Percentiles rank a stretch among this genome's conserved stretches.
phyloP scores from a whole-genome alignment of 23 red algal species.

The Gracilaria caudata region DNA sequence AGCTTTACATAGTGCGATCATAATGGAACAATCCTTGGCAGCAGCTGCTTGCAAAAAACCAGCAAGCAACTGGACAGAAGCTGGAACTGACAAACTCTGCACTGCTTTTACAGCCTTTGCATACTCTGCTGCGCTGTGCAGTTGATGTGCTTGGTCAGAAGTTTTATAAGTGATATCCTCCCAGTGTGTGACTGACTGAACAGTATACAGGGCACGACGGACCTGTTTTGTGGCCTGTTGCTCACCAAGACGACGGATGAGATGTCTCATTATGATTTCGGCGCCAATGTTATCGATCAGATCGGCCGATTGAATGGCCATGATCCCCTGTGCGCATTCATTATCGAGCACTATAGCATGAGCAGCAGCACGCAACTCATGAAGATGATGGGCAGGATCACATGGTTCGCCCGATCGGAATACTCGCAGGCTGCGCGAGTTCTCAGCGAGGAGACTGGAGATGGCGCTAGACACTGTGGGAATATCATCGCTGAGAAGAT shows the following conservation, averaged over 20 bases:
- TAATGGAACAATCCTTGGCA: conserved; percentile 57
- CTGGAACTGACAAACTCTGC: neutral
- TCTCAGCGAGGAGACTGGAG: conserved; percentile 24
- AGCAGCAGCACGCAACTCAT: conserved; percentile 27
- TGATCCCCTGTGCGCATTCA: conserved; percentile 9
- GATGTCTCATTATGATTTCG: conserved; percentile 33
- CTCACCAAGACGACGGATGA: conserved; percentile 33
- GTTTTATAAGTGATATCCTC: conserved; percentile 35
- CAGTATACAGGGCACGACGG: neutral
- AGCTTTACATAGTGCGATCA: conserved; percentile 45
- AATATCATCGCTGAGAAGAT: conserved; percentile 35
- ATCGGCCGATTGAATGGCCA: conserved; percentile 39
- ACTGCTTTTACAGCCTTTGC: conserved; percentile 8
- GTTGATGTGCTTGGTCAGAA: conserved; percentile 11
- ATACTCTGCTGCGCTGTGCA: conserved; percentile 31
- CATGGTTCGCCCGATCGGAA: conserved; percentile 9
- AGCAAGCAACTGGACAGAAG: conserved; percentile 25
- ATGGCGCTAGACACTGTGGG: conserved; percentile 4
- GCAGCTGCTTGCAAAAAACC: conserved; percentile 60
- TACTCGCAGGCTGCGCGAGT: conserved; percentile 32
- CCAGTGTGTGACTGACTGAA: neutral
- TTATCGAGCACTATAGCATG: conserved; percentile 37
- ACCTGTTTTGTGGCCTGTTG: conserved; percentile 30
- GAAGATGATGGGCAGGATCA: neutral
- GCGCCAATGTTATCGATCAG: conserved; percentile 56